phyloP scores from a whole-genome alignment of 257 asterid species.

The Rubia yunnanensis region DNA sequence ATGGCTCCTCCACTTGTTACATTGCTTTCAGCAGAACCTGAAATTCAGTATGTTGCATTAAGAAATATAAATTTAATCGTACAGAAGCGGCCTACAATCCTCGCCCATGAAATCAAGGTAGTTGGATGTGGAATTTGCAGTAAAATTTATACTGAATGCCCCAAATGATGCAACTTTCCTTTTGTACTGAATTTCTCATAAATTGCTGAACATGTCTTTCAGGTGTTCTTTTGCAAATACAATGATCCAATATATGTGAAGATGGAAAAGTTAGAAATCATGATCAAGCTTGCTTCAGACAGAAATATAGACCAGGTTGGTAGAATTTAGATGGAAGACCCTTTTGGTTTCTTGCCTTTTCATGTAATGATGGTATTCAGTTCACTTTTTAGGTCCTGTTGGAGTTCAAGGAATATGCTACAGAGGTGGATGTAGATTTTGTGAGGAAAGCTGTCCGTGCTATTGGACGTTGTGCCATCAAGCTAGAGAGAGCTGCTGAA shows the following conservation, averaged over 20 bases:
- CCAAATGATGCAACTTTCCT: background rate
- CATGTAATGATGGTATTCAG: slow-evolving; percentile 10
- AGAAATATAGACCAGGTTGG: slow-evolving; percentile 91
- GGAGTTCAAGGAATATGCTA: slow-evolving; percentile 99
- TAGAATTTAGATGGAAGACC: slow-evolving; percentile 15
- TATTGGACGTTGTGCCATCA: slow-evolving; percentile 98
- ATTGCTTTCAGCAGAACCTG: slow-evolving; percentile 93
- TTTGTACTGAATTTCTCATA: slow-evolving; percentile 5
- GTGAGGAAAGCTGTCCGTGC: slow-evolving; percentile 99
- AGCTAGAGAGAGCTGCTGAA: slow-evolving; percentile 99
- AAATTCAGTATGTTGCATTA: slow-evolving; percentile 89
- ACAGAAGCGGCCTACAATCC: slow-evolving; percentile 92
- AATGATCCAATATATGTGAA: slow-evolving; percentile 98
- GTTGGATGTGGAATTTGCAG: slow-evolving; percentile 4
- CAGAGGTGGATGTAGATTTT: slow-evolving; percentile 98
- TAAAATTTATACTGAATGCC: background rate
- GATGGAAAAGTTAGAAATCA: slow-evolving; percentile 97
- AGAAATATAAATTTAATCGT: slow-evolving; percentile 95
- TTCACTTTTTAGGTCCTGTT: slow-evolving; percentile 53
- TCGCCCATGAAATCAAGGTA: slow-evolving; percentile 97
- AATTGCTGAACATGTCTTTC: slow-evolving; percentile 12
- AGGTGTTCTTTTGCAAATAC: slow-evolving; percentile 99
- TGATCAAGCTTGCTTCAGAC: slow-evolving; percentile 99
- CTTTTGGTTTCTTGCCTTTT: slow-evolving; percentile 13
- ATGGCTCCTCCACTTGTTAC: slow-evolving; percentile 99